Conservation (phyloP, 2,329 filamentous ascomycete genomes). For the Rhynchosporium agropyri region DNA sequence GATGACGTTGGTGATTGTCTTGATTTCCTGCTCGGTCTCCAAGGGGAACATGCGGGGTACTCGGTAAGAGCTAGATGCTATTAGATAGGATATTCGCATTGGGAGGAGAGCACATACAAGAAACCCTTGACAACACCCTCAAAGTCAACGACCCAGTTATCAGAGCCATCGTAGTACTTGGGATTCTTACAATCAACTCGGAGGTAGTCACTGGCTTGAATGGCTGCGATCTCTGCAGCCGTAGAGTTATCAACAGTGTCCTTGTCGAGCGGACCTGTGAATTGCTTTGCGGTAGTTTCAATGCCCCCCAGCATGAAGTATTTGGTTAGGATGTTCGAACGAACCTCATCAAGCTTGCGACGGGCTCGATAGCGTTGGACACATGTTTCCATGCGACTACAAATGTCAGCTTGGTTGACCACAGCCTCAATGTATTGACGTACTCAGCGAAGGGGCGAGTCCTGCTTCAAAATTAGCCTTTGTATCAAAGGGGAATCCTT, state of each 20-base stretch:
- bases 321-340: conserved; percentile 69
- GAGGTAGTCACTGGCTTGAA: conserved; percentile 65
- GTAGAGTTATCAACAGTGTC: conserved; percentile 65
- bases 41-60: conserved; percentile 60
- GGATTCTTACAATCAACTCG: conserved; percentile 44
- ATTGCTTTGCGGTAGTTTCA: conserved; percentile 60
- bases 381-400: conserved; percentile 76
- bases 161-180: conserved; percentile 55
- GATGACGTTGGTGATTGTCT: conserved; percentile 67
- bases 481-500: not conserved
- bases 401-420: conserved; percentile 24
- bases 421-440: conserved; percentile 32
- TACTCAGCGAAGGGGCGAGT: conserved; percentile 60
- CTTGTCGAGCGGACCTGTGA: conserved; percentile 60
- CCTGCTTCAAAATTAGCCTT: conserved; percentile 44
- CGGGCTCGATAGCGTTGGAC: conserved; percentile 79
- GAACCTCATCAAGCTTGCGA: conserved; percentile 70
- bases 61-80: conserved; percentile 51
- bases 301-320: conserved; percentile 86
- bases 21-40: conserved; percentile 55
- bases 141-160: conserved; percentile 81
- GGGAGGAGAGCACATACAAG: conserved; percentile 56
- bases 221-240: conserved; percentile 64
- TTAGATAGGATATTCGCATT: conserved; percentile 24
- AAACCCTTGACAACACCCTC: conserved; percentile 75